phyloP scores from a whole-genome alignment of 371 early-diverging fungal genomes.

The Mortierella polycephala region DNA sequence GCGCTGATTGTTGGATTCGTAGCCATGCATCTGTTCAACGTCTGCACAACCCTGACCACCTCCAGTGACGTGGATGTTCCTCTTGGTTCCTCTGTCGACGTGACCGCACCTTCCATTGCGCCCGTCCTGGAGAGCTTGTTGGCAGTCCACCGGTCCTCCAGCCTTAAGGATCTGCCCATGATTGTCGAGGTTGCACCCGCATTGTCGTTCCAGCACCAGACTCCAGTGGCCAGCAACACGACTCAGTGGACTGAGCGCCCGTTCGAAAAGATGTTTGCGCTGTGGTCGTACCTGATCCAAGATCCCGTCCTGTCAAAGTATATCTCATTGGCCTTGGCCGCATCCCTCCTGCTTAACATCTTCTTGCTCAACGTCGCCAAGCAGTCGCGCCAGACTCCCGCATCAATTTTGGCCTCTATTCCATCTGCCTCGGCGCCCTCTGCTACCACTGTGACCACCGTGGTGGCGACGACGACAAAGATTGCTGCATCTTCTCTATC shows the following conservation, averaged over 20 bases:
- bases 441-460: constrained; percentile 47
- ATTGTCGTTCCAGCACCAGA: constrained; percentile 63
- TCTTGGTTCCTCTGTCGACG: constrained; percentile 52
- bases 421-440: constrained; percentile 15
- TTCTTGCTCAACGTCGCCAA: constrained; percentile 72
- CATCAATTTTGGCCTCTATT: not conserved
- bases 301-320: constrained; percentile 74
- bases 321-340: constrained; percentile 63
- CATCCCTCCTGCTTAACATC: constrained; percentile 73
- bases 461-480: constrained; percentile 52
- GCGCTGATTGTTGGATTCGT: constrained; percentile 76
- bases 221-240: constrained; percentile 42
- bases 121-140: constrained; percentile 60
- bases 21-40: constrained; percentile 77
- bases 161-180: constrained; percentile 59
- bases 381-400: constrained; percentile 56
- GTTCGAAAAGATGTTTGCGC: constrained; percentile 60
- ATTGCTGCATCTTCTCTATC: constrained; percentile 36
- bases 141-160: constrained; percentile 58
- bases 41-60: constrained; percentile 71
- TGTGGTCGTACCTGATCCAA: constrained; percentile 67
- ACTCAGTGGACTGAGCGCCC: constrained; percentile 60
- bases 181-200: constrained; percentile 74
- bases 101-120: constrained; percentile 56
- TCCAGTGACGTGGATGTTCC: constrained; percentile 7